These are phyloP conservation scores for Amniculicola lignicola DNA, from an alignment of 495 filamentous ascomycete species.

Conservation along the genomic window DNA sequence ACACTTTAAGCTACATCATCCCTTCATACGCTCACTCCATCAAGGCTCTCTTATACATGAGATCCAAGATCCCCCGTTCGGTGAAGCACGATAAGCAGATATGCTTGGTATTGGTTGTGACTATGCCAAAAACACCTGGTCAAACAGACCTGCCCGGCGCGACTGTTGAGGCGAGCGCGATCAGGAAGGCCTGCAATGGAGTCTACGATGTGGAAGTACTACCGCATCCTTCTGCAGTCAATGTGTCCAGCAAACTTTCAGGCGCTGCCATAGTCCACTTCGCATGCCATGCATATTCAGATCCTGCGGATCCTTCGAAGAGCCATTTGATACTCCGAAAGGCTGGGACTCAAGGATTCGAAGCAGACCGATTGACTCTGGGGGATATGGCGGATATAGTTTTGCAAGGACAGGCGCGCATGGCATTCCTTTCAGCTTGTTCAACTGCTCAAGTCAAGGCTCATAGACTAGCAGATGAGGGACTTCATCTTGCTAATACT, in stretches of 20 bases:
- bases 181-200: too few species aligned
- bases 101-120: not conserved
- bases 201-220: constrained; percentile 1
- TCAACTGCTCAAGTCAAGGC: constrained; percentile 25
- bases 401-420: constrained; percentile 15
- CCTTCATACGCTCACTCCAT: constrained; percentile 28
- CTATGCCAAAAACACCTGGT: not conserved
- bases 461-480: constrained; percentile 35
- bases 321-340: constrained; percentile 34
- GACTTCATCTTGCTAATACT: constrained; percentile 38
- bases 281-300: constrained; percentile 34
- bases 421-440: constrained; percentile 42
- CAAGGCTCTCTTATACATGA: constrained; percentile 23
- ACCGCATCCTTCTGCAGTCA: not conserved
- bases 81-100: not conserved
- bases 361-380: constrained; percentile 24
- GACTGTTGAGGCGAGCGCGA: not conserved
- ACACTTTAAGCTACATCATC: constrained; percentile 7
- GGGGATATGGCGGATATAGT: constrained; percentile 17
- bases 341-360: not conserved
- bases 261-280: constrained; percentile 24
- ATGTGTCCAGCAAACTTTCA: constrained; percentile 7
- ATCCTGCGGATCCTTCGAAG: constrained; percentile 26
- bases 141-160: not conserved
- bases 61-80: not conserved